Conservation (phyloP, 192 early-diverging fungal species). For the Lunasporangiospora selenospora region DNA sequence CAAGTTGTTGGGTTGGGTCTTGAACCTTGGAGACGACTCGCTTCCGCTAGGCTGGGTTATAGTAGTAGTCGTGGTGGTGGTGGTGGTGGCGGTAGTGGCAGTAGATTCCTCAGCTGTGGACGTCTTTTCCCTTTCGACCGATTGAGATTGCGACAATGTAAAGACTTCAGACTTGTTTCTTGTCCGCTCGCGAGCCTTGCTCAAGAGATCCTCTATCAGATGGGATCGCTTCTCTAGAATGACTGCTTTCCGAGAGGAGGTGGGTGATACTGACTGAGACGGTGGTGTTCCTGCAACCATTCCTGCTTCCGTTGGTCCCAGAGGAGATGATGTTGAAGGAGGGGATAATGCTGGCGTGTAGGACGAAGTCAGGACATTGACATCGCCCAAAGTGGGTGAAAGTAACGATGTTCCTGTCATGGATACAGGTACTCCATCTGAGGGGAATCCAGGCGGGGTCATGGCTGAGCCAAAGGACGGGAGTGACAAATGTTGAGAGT, state of each 20-base stretch:
- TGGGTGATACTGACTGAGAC: conserved; percentile 8
- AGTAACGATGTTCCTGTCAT: conserved; percentile 12
- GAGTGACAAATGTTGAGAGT: no score
- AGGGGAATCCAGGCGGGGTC: background rate
- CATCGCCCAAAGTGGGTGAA: conserved; percentile 1
- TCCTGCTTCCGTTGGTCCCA: no score
- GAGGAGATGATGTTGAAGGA: conserved; percentile 6
- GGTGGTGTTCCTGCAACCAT: no score
- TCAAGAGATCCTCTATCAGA: conserved; percentile 18
- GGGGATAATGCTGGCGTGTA: conserved; percentile 30
- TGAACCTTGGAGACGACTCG: no score
- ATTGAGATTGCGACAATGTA: background rate
- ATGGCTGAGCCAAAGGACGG: conserved; percentile 18
- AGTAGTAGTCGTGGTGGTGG: no score
- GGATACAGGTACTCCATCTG: background rate
- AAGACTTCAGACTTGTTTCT: conserved; percentile 11
- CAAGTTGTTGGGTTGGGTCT: no score
- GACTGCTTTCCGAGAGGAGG: conserved; percentile 1
- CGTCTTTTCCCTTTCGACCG: conserved; percentile 8
- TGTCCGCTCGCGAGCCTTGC: conserved; percentile 23
- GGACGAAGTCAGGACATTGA: conserved; percentile 39
- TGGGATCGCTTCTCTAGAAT: conserved; percentile 29
- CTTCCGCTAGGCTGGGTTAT: no score
- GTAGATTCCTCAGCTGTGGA: no score
- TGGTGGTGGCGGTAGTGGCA: no score